Evolutionary conservation across 1,284 basidiomycete species (phyloP).

Genomic region (Irpex rosettiformis): DNA sequence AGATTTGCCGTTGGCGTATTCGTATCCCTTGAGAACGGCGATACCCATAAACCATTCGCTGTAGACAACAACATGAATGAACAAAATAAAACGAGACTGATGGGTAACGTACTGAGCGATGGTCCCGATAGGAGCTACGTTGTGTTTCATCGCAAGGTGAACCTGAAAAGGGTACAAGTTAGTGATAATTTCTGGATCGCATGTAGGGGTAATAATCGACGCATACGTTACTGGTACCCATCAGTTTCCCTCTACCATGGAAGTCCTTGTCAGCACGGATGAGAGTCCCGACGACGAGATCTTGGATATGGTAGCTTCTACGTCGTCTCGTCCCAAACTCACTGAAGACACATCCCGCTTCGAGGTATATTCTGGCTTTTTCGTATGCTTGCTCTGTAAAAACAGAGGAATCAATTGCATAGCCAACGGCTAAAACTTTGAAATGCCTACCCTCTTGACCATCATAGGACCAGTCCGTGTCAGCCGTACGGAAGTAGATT

Average conservation of each 20-base stretch:
- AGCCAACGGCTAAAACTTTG: not conserved
- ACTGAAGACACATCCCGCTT: constrained; percentile 73
- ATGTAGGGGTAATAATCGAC: not conserved
- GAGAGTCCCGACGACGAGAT: constrained; percentile 73
- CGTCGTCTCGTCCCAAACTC: constrained; percentile 94
- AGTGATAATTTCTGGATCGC: not conserved
- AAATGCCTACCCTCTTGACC: constrained; percentile 66
- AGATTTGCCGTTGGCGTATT: constrained; percentile 67
- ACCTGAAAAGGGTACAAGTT: constrained; percentile 42
- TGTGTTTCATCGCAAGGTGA: constrained; percentile 76
- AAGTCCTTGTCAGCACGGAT: constrained; percentile 58
- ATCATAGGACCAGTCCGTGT: constrained; percentile 81
- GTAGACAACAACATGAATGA: constrained; percentile 4
- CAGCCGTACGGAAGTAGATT: constrained; percentile 67
- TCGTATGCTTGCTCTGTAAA: constrained; percentile 50
- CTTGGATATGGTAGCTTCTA: constrained; percentile 79
- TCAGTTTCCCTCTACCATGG: constrained; percentile 52
- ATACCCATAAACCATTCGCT: constrained; percentile 97
- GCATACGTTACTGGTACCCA: constrained; percentile 86
- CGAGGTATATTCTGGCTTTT: constrained; percentile 72
- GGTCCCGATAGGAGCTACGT: constrained; percentile 71
- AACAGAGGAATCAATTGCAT: not conserved
- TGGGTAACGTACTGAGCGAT: constrained; percentile 77
- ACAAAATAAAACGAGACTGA: constrained; percentile 3
- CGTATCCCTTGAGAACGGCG: constrained; percentile 81